A percentile compares a stretch with the other conserved stretches of the same genome.
Evolutionary conservation across 169 alveolate genomes (phyloP).

Genomic region (Plasmodium knowlesi): DNA sequence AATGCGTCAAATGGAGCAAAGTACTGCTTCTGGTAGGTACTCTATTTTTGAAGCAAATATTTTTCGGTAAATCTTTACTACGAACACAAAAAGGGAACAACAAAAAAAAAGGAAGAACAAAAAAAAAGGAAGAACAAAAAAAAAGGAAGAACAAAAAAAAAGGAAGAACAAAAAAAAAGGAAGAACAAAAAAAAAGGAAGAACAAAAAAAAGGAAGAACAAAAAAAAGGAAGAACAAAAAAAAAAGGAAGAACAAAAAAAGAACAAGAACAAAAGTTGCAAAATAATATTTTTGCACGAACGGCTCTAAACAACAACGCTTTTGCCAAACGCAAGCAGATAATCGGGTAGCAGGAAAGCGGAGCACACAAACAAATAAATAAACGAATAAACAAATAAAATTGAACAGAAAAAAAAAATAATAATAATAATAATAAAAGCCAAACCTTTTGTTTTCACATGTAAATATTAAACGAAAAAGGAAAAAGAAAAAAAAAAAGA

Average conservation of each 20-base stretch:
- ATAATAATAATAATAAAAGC: slow-evolving; percentile 14
- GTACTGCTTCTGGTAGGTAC: slow-evolving; percentile 35
- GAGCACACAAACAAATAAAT: neutral
- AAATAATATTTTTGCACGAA: slow-evolving; percentile 2
- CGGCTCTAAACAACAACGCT: slow-evolving; percentile 33
- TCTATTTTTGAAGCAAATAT: neutral
- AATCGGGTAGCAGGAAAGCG: neutral
- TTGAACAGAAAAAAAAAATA: slow-evolving; percentile 23
- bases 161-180: neutral
- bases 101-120: neutral
- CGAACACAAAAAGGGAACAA: neutral
- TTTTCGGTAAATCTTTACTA: neutral
- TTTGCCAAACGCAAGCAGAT: slow-evolving; percentile 12
- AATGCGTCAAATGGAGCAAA: neutral
- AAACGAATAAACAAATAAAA: slow-evolving; percentile 2
- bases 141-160: slow-evolving; percentile 12
- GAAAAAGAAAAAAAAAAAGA: slow-evolving; percentile 9
- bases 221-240: slow-evolving; percentile 11
- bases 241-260: neutral
- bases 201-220: slow-evolving; percentile 13
- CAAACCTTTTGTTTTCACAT: neutral
- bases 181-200: neutral
- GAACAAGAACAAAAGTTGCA: neutral
- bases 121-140: slow-evolving; percentile 4
- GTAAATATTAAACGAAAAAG: slow-evolving; percentile 19